A percentile compares a stretch with the other conserved stretches of the same genome.
These are phyloP conservation scores for Trichocladium antarcticum DNA, from an alignment of 495 filamentous ascomycete genomes.

Conservation along the genomic window DNA sequence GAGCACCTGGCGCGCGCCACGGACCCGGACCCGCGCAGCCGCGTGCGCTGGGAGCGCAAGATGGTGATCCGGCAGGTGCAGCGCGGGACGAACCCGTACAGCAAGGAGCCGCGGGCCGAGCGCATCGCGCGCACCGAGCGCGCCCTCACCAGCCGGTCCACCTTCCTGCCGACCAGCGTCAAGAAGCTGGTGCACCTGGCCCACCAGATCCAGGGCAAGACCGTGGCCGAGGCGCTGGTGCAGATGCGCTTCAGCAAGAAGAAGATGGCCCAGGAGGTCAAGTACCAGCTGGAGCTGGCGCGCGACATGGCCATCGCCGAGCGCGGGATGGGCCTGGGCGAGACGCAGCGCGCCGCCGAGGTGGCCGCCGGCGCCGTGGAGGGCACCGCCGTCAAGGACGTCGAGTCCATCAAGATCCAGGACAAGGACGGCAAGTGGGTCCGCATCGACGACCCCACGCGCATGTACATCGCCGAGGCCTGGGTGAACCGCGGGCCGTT, in stretches of 20 bases:
- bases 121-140: constrained; percentile 65
- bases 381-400: constrained; percentile 6
- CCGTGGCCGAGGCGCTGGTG: constrained; percentile 77
- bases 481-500: constrained; percentile 70
- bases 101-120: constrained; percentile 52
- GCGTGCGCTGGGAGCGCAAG: constrained; percentile 67
- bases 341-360: background rate
- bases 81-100: constrained; percentile 36
- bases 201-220: constrained; percentile 82
- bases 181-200: constrained; percentile 84
- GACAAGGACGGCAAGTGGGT: constrained; percentile 51
- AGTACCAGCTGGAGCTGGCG: constrained; percentile 63
- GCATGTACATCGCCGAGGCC: constrained; percentile 77
- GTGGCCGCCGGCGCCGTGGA: background rate
- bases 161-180: constrained; percentile 61
- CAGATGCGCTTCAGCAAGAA: constrained; percentile 97
- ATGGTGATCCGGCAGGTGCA: constrained; percentile 64
- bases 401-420: constrained; percentile 29
- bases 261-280: constrained; percentile 73
- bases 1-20: constrained; percentile 45
- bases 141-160: constrained; percentile 49
- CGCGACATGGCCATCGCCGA: constrained; percentile 64
- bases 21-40: constrained; percentile 56
- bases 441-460: constrained; percentile 54
- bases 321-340: constrained; percentile 75